Conservation (phyloP, 495 filamentous ascomycete genomes). For the Aspergillus asperescens region DNA sequence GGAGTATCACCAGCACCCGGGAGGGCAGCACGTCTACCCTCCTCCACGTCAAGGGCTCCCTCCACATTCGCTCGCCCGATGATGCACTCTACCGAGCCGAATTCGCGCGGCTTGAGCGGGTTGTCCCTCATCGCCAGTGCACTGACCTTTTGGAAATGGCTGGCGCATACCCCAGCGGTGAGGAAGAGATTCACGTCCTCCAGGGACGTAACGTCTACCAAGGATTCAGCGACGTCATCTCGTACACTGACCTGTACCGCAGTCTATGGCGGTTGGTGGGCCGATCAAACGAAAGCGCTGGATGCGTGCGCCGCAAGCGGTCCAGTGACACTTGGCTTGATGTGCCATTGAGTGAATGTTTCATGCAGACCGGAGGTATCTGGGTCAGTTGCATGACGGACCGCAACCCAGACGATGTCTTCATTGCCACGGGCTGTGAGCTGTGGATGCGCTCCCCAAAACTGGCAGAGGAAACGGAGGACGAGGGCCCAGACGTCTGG, state of each 20-base stretch:
- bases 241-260: conserved; percentile 38
- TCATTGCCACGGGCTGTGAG: conserved; percentile 42
- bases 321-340: conserved; percentile 36
- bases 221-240: conserved; percentile 38
- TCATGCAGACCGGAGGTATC: conserved; percentile 46
- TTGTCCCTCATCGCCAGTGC: conserved; percentile 34
- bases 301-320: conserved; percentile 20
- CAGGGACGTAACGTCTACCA: conserved; percentile 45
- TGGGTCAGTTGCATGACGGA: conserved; percentile 48
- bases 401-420: conserved; percentile 36
- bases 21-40: background rate
- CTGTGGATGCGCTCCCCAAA: conserved; percentile 40
- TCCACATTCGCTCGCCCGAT: background rate
- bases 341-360: conserved; percentile 26
- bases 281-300: conserved; percentile 34
- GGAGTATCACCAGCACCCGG: conserved; percentile 30
- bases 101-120: conserved; percentile 39
- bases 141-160: conserved; percentile 27
- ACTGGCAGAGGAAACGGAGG: background rate
- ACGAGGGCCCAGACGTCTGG: conserved; percentile 29
- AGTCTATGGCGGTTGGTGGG: conserved; percentile 42
- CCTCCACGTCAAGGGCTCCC: conserved; percentile 3
- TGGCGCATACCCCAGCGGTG: conserved; percentile 43
- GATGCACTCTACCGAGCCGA: conserved; percentile 14
- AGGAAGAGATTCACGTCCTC: conserved; percentile 34